Base-by-base conservation (phyloP, 73 alveolate genomes). In the Paramecium primaurelia region DNA sequence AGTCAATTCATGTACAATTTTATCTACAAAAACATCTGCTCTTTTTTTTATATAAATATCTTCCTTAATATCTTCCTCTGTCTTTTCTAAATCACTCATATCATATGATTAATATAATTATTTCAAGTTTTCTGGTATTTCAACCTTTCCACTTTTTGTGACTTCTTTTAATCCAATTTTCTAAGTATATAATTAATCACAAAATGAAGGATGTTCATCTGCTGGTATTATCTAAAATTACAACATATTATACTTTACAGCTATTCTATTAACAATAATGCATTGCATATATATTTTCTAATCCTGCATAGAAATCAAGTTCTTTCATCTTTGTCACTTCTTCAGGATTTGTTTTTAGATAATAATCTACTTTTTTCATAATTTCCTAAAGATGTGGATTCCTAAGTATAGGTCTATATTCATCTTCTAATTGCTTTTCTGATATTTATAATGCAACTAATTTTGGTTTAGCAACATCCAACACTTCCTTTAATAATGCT, bases 381-480 rank as follows among this genome's bases (percentile, higher is more conserved):
- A 54, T 44, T 58, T 89, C 94, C n/a, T 58, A 45, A 12, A 71
- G 58, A 34, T 45, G 38, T 18, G 94, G 94, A 89, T 89, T 77
- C 49, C 88, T 89, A 8, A 89, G 47, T 6, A 89, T 51, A 42
- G 94, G 90, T 26, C 75, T 25, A 71, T 89, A 89, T 30, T 89
- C 54, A 0, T 40, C 75, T 30, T 71, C 64, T 22, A 59, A 89
- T 59, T 89, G 60, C 34, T 89, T 89, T 28, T 89, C 94, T 71
- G 92, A 71, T 4, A 89, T 58, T 45, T 89, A 73, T n/a, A 89
- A 73, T 8, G 94, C 94, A 2, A 89, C 92, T 28, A 71, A 45
- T 36, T 89, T 89, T 14, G 94, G 94, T 58, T 89, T 89, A 26
- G 94, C 86, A 16, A 89, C 88, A 71, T 89, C 85, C 30, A 89